Percentiles rank a stretch among this genome's conserved stretches.
Conservation (phyloP, 345 rosid genomes). For the Schrenkiella parvula region DNA sequence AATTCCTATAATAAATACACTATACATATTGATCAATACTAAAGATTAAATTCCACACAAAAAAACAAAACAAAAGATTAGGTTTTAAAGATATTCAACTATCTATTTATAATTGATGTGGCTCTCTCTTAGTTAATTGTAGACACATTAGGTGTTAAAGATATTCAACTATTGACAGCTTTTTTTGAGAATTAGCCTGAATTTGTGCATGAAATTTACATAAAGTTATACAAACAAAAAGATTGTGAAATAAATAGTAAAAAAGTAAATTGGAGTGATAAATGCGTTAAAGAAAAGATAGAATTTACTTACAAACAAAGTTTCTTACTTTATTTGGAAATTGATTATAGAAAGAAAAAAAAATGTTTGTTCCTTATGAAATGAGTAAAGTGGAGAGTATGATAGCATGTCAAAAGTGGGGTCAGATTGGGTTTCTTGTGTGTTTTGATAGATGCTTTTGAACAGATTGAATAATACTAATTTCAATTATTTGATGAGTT, state of each 20-base stretch:
- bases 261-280: background rate
- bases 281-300: background rate
- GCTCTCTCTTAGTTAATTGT: too few relatives aligned
- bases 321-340: background rate
- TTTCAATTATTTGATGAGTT: conserved; percentile 26
- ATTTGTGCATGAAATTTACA: background rate
- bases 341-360: background rate
- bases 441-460: conserved; percentile 29
- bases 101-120: too few relatives aligned
- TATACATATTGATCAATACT: too few relatives aligned
- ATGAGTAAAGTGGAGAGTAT: conserved; percentile 19
- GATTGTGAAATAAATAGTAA: background rate
- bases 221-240: background rate
- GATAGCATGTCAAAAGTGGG: conserved; percentile 22
- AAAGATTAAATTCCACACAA: background rate
- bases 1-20: too few relatives aligned
- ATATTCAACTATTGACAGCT: background rate
- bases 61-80: too few relatives aligned
- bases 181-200: background rate
- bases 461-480: conserved; percentile 22
- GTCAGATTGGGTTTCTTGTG: conserved; percentile 15
- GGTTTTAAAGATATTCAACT: too few relatives aligned
- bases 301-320: conserved; percentile 25
- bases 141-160: background rate
- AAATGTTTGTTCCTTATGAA: conserved; percentile 19